Base-by-base conservation (phyloP, 805 yeast species). In the Kluyveromyces lactis region DNA sequence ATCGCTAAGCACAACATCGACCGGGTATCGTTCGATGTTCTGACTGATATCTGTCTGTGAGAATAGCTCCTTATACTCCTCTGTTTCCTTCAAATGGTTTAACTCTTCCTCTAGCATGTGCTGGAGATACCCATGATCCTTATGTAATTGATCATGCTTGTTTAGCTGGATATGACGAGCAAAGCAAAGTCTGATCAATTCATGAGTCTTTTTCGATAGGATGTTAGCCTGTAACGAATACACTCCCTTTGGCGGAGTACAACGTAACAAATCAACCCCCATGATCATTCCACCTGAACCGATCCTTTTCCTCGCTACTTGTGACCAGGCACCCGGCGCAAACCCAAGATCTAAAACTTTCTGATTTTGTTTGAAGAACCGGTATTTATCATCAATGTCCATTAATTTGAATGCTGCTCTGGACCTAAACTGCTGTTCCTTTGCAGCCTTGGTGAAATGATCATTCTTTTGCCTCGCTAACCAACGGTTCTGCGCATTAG, bases 311-410 rank as follows among this genome's bases (percentile, higher is more conserved):
- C 72, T 62, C 0, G 90, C 89, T 1, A 86, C 89, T 55, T 86
- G 95, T 7, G 90, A 75, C 96, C 96, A 86, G 3, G 95, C 87
- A 0, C 96, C 96, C 0, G 96, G 96, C 0, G 95, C 95, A 58
- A 78, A 87, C 0, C 96, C 95, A 33, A 92, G 64, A 63, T 92
- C 98, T 4, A 92, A 76, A 1, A 92, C 82, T 31, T 77, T 73
- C 47, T 64, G 69, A 6, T 39, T 33, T 2, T 68, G 68, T 29
- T 62, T 59, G 56, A 90, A 79, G 2, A 92, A 44, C 24, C 67
- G 58, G 60, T 68, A 83, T 50, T 73, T 77, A 12, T 75, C 66
- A 55, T 89, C 78, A 9, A 92, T 69, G 53, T 90, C 94, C 17
- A 78, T 58, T 26, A 92, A 66, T 54, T 92, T 92, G 64, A 77